These are phyloP conservation scores for Microsporum audouinii DNA, from an alignment of 2,329 filamentous ascomycete species.

Conservation along the genomic window DNA sequence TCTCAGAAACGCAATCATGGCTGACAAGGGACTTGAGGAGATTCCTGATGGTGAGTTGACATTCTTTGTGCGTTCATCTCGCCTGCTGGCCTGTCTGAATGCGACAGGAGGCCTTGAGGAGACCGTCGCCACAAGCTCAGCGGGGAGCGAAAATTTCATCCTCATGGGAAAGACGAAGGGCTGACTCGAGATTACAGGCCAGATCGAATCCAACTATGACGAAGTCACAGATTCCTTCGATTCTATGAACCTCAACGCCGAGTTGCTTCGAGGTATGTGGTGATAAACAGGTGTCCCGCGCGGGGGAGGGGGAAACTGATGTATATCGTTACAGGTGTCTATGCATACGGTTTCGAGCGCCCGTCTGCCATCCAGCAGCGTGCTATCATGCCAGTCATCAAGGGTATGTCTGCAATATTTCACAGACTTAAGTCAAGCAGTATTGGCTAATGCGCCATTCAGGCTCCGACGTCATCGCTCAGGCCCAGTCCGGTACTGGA, in stretches of 20 bases:
- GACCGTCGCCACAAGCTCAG: neutral
- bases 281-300: neutral
- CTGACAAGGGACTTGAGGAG: constrained; percentile 98
- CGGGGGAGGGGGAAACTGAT: constrained; percentile 11
- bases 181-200: constrained; percentile 48
- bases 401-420: constrained; percentile 54
- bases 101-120: neutral
- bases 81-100: neutral
- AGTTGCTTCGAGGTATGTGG: constrained; percentile 80
- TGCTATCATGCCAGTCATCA: constrained; percentile 99
- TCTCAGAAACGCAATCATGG: constrained; percentile 77
- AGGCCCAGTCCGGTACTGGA: constrained; percentile 98
- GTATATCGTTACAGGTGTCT: constrained; percentile 54
- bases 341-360: constrained; percentile 99
- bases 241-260: constrained; percentile 90
- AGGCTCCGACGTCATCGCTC: constrained; percentile 98
- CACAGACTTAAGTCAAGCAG: neutral
- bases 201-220: constrained; percentile 99
- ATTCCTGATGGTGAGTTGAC: constrained; percentile 74
- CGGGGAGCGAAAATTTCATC: neutral
- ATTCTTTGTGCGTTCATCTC: neutral
- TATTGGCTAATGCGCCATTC: constrained; percentile 12
- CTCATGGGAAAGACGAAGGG: neutral
- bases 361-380: constrained; percentile 99
- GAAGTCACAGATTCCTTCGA: constrained; percentile 99